Base-by-base conservation (phyloP, 1,284 basidiomycete genomes). In the Cryptococcus neoformans region DNA sequence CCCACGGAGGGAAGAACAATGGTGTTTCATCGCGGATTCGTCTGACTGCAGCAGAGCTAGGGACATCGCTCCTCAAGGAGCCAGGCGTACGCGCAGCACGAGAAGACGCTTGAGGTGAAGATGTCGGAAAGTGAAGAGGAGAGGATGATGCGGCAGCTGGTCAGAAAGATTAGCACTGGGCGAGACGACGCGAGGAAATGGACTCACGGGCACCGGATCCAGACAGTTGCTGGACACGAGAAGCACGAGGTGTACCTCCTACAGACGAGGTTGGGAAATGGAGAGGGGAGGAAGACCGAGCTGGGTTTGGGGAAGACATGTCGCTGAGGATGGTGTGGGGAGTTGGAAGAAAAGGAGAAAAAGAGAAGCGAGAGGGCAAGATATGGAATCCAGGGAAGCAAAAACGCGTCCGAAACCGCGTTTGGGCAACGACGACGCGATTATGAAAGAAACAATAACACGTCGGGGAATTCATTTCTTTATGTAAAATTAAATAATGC, bases 111-210 rank as follows among this genome's bases (percentile, higher is more conserved):
- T 66, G 72, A 4, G 87, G 85, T 1, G 87, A 86, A 4, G 87
- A 89, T 44, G 84, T 86, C 0, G 87, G 87, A 68, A 85, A 89
- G n/a, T 84, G 80, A 54, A 89, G 78, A 9, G 78, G 76, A 6
- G 86, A 87, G 1, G 87, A 88, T 10, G 68, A 66, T 6, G 59
- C 51, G 8, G 67, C 85, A 84, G 60, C 83, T 85, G 44, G 1
- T 6, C 42, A 37, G 17, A n/a, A 38, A 50, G 3, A 34, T 37
- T 11, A 17, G 17, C 21, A 44, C 36, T 44, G 8, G 36, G 14
- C 16, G 12, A 36, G 39, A 35, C 12, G 14, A 16, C 38, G 35
- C n/a, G 34, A 36, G 10, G 17, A 12, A 17, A 44, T 21, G 8
- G 5, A 16, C 40, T 53, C 51, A 38, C n/a, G 40, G n/a, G 16